These are phyloP conservation scores for Neopestalotiopsis clavispora DNA, from an alignment of 2,329 filamentous ascomycete genomes.

Conservation along the genomic window DNA sequence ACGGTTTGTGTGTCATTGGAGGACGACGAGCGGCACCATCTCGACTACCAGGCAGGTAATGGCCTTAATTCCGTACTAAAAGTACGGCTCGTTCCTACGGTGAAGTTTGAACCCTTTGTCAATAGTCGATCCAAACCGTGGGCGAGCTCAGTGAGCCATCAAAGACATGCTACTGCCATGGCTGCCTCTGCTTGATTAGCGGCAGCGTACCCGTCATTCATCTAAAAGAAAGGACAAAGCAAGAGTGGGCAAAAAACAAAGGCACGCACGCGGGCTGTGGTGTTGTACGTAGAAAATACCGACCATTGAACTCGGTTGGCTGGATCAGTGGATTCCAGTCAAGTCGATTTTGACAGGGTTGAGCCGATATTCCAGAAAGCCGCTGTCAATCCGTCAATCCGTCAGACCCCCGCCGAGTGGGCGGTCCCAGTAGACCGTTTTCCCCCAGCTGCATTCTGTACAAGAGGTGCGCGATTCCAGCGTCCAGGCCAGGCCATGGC, in stretches of 20 bases:
- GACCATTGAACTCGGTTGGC: background rate
- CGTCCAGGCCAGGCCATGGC: background rate
- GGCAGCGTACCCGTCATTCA: background rate
- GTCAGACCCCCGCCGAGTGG: background rate
- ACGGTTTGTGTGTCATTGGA: background rate
- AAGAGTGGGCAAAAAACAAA: background rate
- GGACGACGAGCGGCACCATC: background rate
- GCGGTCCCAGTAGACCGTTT: background rate
- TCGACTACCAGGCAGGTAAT: background rate
- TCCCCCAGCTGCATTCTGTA: background rate
- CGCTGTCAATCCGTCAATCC: constrained; percentile 12
- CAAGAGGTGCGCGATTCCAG: background rate
- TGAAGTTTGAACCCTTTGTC: constrained; percentile 3
- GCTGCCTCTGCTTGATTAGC: background rate
- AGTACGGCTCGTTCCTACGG: constrained; percentile 12
- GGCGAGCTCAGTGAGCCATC: background rate
- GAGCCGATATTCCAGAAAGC: constrained; percentile 6
- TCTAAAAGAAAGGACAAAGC: background rate
- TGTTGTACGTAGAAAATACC: background rate
- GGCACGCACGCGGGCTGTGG: background rate
- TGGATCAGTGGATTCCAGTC: background rate
- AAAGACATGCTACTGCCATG: background rate
- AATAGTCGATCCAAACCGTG: background rate
- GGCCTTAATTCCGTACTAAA: background rate
- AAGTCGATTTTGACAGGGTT: constrained; percentile 1